phyloP scores from a whole-genome alignment of 345 rosid genomes.

The Lagerstroemia speciosa region DNA sequence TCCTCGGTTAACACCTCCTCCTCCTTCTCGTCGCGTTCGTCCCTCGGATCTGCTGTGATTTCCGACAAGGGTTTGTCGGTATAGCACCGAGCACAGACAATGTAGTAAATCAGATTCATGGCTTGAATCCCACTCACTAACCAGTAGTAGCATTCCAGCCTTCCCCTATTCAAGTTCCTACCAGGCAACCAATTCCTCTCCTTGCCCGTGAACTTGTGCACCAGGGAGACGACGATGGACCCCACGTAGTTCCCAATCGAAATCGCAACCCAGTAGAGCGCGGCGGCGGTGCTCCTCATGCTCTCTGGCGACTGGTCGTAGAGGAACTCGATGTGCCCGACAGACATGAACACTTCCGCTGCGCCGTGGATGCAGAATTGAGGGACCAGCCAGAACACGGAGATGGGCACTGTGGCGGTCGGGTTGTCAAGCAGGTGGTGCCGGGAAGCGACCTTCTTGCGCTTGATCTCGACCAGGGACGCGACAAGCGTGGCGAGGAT shows the following conservation, averaged over 20 bases:
- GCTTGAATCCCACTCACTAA: slow-evolving; percentile 43
- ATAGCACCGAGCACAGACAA: slow-evolving; percentile 33
- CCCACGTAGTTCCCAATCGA: slow-evolving; percentile 42
- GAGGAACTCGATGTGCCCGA: slow-evolving; percentile 54
- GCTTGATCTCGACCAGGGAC: slow-evolving; percentile 36
- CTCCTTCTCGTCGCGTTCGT: slow-evolving; percentile 7
- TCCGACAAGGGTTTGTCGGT: slow-evolving; percentile 37
- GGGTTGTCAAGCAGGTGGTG: slow-evolving; percentile 35
- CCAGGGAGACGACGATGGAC: slow-evolving; percentile 41
- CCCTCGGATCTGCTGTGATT: slow-evolving; percentile 7
- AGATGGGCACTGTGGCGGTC: slow-evolving; percentile 31
- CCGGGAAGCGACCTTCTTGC: slow-evolving; percentile 36
- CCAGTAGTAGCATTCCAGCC: slow-evolving; percentile 45
- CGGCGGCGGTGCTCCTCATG: slow-evolving; percentile 58
- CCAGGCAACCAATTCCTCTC: slow-evolving; percentile 45
- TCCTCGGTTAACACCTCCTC: background rate
- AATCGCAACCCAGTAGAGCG: slow-evolving; percentile 33
- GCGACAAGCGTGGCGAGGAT: slow-evolving; percentile 31
- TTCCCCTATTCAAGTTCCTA: slow-evolving; percentile 45
- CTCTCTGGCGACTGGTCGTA: slow-evolving; percentile 64
- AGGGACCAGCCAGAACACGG: slow-evolving; percentile 59
- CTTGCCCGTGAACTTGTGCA: slow-evolving; percentile 34
- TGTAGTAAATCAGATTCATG: slow-evolving; percentile 36
- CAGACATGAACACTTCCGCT: slow-evolving; percentile 44
- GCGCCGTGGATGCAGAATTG: slow-evolving; percentile 49